Percentiles rank a stretch among this genome's conserved stretches.
Evolutionary conservation across 768 basidiomycete species (phyloP).

Genomic region (Saitozyma podzolica): DNA sequence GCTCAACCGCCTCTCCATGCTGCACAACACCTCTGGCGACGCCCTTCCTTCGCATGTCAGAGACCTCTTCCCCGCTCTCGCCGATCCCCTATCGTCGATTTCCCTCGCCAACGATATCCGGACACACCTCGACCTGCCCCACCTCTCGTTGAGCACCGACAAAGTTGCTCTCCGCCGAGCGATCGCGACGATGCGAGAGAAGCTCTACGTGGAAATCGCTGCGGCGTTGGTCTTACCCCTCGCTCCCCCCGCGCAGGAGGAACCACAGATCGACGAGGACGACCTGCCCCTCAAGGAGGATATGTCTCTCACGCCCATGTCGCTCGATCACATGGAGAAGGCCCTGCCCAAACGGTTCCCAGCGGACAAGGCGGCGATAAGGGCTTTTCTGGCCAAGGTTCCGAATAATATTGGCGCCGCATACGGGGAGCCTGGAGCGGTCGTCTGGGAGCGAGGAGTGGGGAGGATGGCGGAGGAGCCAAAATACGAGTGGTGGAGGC

Average conservation of each 20-base stretch:
- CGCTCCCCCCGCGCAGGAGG: slow-evolving; percentile 18
- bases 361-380: slow-evolving; percentile 26
- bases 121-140: slow-evolving; percentile 22
- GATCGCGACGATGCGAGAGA: slow-evolving; percentile 31
- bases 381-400: slow-evolving; percentile 16
- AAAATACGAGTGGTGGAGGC: slow-evolving; percentile 22
- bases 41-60: slow-evolving; percentile 24
- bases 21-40: slow-evolving; percentile 23
- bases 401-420: slow-evolving; percentile 11
- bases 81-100: slow-evolving; percentile 17
- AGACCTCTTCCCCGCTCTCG: slow-evolving; percentile 26
- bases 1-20: slow-evolving; percentile 18
- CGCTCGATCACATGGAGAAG: slow-evolving; percentile 21
- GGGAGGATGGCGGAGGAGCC: slow-evolving; percentile 29
- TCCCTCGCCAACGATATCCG: slow-evolving; percentile 31
- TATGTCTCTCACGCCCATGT: slow-evolving; percentile 28
- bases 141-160: slow-evolving; percentile 10
- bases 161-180: slow-evolving; percentile 19
- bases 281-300: slow-evolving; percentile 2
- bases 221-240: slow-evolving; percentile 27
- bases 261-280: slow-evolving; percentile 5
- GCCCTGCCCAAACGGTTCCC: slow-evolving; percentile 28
- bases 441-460: slow-evolving; percentile 47
- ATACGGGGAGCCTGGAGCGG: slow-evolving; percentile 32
- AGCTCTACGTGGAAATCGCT: slow-evolving; percentile 25